Conservation (phyloP, 2,329 filamentous ascomycete genomes). For the Diplodia scrobiculata region DNA sequence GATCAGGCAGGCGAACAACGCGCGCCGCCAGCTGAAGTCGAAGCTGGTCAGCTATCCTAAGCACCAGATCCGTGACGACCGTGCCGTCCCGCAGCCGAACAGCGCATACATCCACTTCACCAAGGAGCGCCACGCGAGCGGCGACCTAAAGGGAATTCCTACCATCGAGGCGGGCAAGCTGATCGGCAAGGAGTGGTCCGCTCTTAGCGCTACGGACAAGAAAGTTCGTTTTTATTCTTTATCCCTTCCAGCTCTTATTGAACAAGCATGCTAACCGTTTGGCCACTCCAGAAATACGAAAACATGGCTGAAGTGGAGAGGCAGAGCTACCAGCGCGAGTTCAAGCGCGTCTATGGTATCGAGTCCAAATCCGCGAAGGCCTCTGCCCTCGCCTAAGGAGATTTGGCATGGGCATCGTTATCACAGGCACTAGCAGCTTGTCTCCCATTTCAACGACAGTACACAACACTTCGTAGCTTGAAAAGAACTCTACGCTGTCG, state of each 20-base stretch:
- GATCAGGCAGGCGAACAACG: conserved; percentile 62
- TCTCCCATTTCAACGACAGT: neutral
- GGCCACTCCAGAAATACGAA: conserved; percentile 37
- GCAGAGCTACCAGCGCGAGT: conserved; percentile 38
- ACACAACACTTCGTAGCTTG: neutral
- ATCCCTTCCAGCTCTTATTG: neutral
- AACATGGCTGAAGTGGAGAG: conserved; percentile 36
- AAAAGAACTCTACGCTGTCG: neutral
- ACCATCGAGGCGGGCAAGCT: conserved; percentile 47
- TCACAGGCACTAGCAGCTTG: neutral
- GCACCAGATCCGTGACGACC: conserved; percentile 55
- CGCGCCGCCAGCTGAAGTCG: conserved; percentile 49
- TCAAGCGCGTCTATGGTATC: conserved; percentile 37
- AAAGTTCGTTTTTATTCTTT: conserved; percentile 44
- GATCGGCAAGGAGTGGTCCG: conserved; percentile 53
- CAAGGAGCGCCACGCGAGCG: conserved; percentile 49
- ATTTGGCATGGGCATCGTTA: neutral
- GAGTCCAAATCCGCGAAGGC: conserved; percentile 7
- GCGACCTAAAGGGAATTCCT: conserved; percentile 55
- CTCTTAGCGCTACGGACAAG: conserved; percentile 51
- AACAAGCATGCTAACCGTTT: conserved; percentile 32
- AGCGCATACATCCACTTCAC: conserved; percentile 51
- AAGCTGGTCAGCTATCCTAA: conserved; percentile 16
- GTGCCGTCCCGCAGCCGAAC: conserved; percentile 51
- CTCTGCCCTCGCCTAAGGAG: neutral